phyloP scores from a whole-genome alignment of 495 filamentous ascomycete genomes.

The Aspergillus nanangensis region DNA sequence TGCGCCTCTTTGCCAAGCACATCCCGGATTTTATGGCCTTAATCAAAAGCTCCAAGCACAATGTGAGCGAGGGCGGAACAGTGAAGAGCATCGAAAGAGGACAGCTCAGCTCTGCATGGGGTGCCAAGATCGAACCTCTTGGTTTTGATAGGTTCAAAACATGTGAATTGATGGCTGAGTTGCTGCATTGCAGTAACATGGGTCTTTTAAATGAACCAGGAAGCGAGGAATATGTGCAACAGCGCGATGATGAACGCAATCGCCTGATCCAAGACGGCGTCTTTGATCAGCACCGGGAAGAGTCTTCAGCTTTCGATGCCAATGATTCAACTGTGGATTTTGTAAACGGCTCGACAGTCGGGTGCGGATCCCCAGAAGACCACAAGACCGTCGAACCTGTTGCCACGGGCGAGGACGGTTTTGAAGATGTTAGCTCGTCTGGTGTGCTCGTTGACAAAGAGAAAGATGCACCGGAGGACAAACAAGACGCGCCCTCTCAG shows the following conservation, averaged over 20 bases:
- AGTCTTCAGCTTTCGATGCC: conserved; percentile 38
- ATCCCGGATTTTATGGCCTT: conserved; percentile 96
- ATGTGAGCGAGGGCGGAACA: conserved; percentile 54
- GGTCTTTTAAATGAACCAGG: conserved; percentile 89
- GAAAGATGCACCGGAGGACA: conserved; percentile 37
- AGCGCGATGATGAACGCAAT: conserved; percentile 78
- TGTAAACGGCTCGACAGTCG: conserved; percentile 31
- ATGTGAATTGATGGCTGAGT: conserved; percentile 96
- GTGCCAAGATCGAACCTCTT: conserved; percentile 84
- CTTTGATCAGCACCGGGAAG: conserved; percentile 34
- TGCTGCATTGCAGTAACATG: conserved; percentile 99
- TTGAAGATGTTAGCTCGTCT: conserved; percentile 80
- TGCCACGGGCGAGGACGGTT: conserved; percentile 79
- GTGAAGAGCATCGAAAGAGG: conserved; percentile 56
- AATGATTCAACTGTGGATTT: conserved; percentile 47
- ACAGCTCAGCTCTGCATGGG: conserved; percentile 79
- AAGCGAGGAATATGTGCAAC: conserved; percentile 78
- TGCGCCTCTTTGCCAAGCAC: conserved; percentile 82
- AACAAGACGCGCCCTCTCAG: conserved; percentile 2
- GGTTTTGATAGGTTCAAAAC: conserved; percentile 99
- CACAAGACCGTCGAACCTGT: conserved; percentile 52
- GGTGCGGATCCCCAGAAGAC: conserved; percentile 40
- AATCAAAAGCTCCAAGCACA: conserved; percentile 63
- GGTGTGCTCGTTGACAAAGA: conserved; percentile 63
- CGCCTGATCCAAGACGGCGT: conserved; percentile 65